phyloP scores from a whole-genome alignment of 1,139 yeast genomes.

The Nakaseomyces kungkrabaensis region DNA sequence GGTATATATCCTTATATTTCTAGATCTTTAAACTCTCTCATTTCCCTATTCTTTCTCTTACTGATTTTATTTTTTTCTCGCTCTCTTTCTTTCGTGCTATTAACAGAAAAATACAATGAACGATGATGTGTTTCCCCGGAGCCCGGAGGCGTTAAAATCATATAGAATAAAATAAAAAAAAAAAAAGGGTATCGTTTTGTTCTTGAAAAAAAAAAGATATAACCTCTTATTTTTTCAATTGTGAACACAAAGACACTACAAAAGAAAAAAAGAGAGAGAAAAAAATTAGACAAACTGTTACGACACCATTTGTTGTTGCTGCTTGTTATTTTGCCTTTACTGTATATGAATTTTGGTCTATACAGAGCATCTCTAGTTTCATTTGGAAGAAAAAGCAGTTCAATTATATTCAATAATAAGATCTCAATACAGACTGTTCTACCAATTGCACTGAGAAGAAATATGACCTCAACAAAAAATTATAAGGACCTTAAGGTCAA shows the following conservation, averaged over 20 bases:
- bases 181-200: not conserved
- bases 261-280: too few species aligned
- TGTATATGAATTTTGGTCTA: conserved; percentile 1
- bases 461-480: not conserved
- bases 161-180: too few species aligned
- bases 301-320: not conserved
- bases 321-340: not conserved
- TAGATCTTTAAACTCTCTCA: too few species aligned
- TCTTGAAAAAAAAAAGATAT: not conserved
- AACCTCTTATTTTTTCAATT: conserved; percentile 4
- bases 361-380: not conserved
- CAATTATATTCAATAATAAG: not conserved
- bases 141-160: too few species aligned
- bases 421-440: not conserved
- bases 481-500: conserved; percentile 12
- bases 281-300: not conserved
- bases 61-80: too few species aligned
- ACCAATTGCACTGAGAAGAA: not conserved
- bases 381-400: not conserved
- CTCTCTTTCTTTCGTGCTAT: too few species aligned
- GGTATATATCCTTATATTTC: too few species aligned
- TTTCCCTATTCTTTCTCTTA: too few species aligned
- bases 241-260: not conserved
- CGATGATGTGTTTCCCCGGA: too few species aligned
- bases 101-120: too few species aligned